A percentile compares a stretch with the other conserved stretches of the same genome.
Conservation (phyloP, 257 asterid species). For the Lantana camara region DNA sequence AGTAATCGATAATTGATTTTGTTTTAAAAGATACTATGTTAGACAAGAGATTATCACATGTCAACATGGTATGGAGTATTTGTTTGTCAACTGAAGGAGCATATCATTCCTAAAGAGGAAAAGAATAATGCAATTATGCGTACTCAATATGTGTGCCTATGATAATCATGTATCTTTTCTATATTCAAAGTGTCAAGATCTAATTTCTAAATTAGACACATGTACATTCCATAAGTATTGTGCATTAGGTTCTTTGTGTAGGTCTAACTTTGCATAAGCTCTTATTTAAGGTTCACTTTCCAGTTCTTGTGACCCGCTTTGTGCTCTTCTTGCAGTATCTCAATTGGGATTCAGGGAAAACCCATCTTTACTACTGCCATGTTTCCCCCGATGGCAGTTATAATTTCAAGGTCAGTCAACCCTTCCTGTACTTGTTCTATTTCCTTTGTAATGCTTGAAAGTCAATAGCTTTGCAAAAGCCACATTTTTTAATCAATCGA, state of each 20-base stretch:
- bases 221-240: neutral
- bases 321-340: slow-evolving; percentile 46
- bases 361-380: slow-evolving; percentile 58
- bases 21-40: neutral
- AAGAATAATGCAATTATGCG: too few relatives aligned
- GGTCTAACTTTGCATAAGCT: slow-evolving; percentile 12
- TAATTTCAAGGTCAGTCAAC: slow-evolving; percentile 61
- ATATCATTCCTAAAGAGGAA: neutral
- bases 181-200: neutral
- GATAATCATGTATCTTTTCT: neutral
- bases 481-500: neutral
- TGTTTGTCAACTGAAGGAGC: neutral
- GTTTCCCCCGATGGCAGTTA: slow-evolving; percentile 50
- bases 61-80: neutral
- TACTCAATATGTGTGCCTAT: too few relatives aligned
- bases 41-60: neutral
- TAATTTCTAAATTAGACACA: neutral
- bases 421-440: slow-evolving; percentile 1
- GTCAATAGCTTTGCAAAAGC: neutral
- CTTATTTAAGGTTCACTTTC: neutral
- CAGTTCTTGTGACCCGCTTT: slow-evolving; percentile 16
- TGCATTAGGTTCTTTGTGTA: neutral
- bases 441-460: slow-evolving; percentile 7
- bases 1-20: neutral
- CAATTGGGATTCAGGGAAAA: slow-evolving; percentile 70